Evolutionary conservation across 805 yeast species (phyloP), one percentile per base, ranked within the genome.

Genomic region (Isabelozyma heimii): DNA sequence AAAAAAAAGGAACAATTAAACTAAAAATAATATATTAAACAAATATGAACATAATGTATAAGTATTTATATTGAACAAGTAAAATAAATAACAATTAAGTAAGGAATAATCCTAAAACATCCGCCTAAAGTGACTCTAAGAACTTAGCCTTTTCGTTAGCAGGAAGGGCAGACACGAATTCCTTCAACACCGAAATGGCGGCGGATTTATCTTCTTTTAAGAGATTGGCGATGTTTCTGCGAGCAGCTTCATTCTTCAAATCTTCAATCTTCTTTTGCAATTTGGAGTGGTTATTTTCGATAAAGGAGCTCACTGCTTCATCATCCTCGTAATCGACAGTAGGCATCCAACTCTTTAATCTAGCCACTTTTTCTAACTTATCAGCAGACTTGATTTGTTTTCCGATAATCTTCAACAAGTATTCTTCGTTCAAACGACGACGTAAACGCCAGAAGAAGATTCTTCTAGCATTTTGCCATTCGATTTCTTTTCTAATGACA

Each of bases 361-460:
- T 83, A 33, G 97, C 89, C 51, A 85, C 82, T 72, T 85, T 84
- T 70, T 91, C 97, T 51, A 91, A 76, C 69, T 91, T 83, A 15
- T 81, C 75, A 17, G 86, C 78, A 45, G 83, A 75, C 35, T 65
- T 63, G 48, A 87, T 67, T 50, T 82, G 85, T 49, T 81, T 84
- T 47, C 83, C 81, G 57, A 91, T 80, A 64, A 87, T 81, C 69
- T 81, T 84, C 67, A 90, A 75, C 66, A 92, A 76, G 70, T 90
- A 89, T 69, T 89, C 96, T 73, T 94, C 99, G 66, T 88, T 85
- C 70, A 94, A 77, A 70, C 97, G 89, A 74, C 99, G 87, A 76
- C 97, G 89, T 53, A 90, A 82, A 72, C 99, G 85, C 99, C 99
- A 94, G 94, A 89, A 94, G 84, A 94, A 94, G 84, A 80, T 89